These are phyloP conservation scores for Ascochyta lentis DNA, from an alignment of 2,329 filamentous ascomycete genomes.

Conservation along the genomic window DNA sequence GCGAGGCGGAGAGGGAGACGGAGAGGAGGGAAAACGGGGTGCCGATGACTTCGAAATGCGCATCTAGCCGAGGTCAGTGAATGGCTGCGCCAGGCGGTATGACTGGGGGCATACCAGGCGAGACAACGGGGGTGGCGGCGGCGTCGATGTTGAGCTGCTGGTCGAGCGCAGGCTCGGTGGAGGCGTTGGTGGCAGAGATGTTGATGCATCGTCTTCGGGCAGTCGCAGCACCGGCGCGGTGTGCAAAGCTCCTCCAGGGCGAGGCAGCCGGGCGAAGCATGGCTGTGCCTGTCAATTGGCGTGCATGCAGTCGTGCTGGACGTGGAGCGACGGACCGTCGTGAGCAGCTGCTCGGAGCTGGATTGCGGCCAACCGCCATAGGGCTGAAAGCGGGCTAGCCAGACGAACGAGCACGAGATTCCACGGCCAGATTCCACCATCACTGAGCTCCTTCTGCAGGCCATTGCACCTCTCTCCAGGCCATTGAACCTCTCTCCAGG, in stretches of 20 bases:
- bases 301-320: conserved; percentile 16
- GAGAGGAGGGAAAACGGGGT: conserved; percentile 92
- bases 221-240: conserved; percentile 26
- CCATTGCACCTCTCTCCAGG: conserved; percentile 13
- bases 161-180: conserved; percentile 51
- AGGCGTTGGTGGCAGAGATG: conserved; percentile 54
- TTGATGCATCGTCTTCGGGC: conserved; percentile 50
- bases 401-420: conserved; percentile 12
- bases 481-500: conserved; percentile 14
- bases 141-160: conserved; percentile 32
- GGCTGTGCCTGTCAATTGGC: conserved; percentile 37
- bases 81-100: background rate
- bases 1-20: conserved; percentile 89
- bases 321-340: conserved; percentile 1
- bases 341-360: conserved; percentile 13
- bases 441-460: conserved; percentile 5
- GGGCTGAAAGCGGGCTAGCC: conserved; percentile 17
- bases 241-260: conserved; percentile 34
- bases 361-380: conserved; percentile 11
- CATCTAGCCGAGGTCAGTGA: conserved; percentile 66
- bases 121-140: conserved; percentile 28
- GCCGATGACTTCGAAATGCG: conserved; percentile 91
- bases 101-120: conserved; percentile 33
- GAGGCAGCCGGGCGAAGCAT: conserved; percentile 42
- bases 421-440: conserved; percentile 20